Evolutionary conservation across 2,329 filamentous ascomycete species (phyloP).

Genomic region (Zarea fungicola): DNA sequence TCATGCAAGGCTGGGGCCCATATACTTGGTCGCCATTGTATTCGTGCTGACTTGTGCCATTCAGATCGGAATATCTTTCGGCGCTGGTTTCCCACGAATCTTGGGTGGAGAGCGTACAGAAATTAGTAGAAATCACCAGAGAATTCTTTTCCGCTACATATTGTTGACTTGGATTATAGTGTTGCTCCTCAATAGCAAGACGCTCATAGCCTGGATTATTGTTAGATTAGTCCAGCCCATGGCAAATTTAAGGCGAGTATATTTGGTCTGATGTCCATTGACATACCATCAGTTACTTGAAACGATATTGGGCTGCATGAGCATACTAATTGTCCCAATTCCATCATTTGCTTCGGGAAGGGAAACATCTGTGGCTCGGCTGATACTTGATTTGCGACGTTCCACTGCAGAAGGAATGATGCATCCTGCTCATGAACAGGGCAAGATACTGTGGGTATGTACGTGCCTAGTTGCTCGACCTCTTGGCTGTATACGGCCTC

Average conservation of each 20-base stretch:
- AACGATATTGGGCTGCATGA: not conserved
- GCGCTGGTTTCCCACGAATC: not conserved
- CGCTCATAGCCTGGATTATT: slow-evolving; percentile 2
- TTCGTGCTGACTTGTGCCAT: not conserved
- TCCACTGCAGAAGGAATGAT: not conserved
- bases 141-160: slow-evolving; percentile 11
- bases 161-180: not conserved
- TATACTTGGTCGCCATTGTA: not conserved
- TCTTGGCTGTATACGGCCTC: not conserved
- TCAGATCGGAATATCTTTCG: slow-evolving; percentile 1
- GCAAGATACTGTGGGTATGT: not conserved
- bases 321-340: slow-evolving; percentile 1
- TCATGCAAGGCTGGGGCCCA: not conserved
- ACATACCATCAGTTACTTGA: slow-evolving; percentile 2
- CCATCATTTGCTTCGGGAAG: not conserved
- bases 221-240: not conserved
- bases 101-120: not conserved
- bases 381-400: not conserved
- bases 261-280: not conserved
- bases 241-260: not conserved
- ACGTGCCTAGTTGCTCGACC: not conserved
- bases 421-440: not conserved
- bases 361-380: not conserved
- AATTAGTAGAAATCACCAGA: slow-evolving; percentile 3
- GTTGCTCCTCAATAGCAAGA: not conserved